Conservation (phyloP, 1,284 basidiomycete genomes). For the Trichosporon sp. region DNA sequence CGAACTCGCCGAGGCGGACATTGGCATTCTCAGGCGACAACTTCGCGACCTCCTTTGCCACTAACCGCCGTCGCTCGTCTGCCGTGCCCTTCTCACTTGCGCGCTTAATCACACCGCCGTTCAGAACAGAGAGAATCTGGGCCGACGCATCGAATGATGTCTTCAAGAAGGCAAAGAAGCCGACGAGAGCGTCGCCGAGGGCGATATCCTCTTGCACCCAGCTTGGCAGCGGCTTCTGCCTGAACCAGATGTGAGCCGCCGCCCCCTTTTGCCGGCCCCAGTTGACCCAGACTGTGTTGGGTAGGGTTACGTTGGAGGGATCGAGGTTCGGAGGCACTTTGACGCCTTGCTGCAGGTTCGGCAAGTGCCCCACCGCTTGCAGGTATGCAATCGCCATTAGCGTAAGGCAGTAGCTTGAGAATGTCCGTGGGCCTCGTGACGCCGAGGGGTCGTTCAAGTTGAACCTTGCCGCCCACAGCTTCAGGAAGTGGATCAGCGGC, state of each 20-base stretch:
- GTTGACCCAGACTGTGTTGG: conserved; percentile 45
- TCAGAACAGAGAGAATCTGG: conserved; percentile 44
- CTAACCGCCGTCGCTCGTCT: not conserved
- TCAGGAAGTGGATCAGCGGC: conserved; percentile 54
- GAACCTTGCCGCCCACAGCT: conserved; percentile 51
- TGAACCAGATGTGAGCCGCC: conserved; percentile 43
- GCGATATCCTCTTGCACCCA: conserved; percentile 40
- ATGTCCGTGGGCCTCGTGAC: conserved; percentile 40
- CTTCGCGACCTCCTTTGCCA: not conserved
- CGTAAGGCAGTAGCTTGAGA: conserved; percentile 56
- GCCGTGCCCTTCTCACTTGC: conserved; percentile 10
- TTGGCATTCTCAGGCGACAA: not conserved
- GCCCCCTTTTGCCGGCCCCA: conserved; percentile 47
- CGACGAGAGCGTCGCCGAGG: conserved; percentile 42
- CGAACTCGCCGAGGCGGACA: not conserved
- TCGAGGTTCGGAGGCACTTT: conserved; percentile 14
- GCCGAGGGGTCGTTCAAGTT: conserved; percentile 54
- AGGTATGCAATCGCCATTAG: conserved; percentile 57
- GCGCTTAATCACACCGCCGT: conserved; percentile 40
- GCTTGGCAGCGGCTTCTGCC: conserved; percentile 28
- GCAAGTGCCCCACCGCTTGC: conserved; percentile 46
- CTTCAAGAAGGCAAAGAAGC: conserved; percentile 48
- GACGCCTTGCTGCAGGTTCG: conserved; percentile 50
- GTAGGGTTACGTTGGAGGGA: conserved; percentile 11
- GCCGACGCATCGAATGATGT: conserved; percentile 34